Percentiles rank a stretch among this genome's conserved stretches.
These are phyloP conservation scores for Saprolegnia diclina DNA, from an alignment of 352 stramenopile genomes.

Conservation along the genomic window DNA sequence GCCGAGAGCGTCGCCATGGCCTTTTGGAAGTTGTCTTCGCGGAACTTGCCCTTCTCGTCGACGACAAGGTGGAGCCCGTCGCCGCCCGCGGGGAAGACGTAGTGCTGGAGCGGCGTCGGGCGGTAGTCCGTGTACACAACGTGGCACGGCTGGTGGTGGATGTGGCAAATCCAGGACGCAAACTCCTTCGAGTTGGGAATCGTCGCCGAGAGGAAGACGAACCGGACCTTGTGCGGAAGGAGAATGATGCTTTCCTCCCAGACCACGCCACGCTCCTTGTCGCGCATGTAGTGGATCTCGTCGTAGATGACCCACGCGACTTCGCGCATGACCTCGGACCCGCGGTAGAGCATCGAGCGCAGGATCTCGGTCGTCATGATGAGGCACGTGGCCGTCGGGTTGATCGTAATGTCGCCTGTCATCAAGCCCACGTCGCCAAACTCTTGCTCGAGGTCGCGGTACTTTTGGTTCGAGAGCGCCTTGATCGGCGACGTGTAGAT, in stretches of 20 bases:
- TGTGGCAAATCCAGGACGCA: conserved; percentile 96
- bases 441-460: conserved; percentile 93
- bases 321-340: conserved; percentile 95
- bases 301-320: conserved; percentile 98
- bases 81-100: conserved; percentile 83
- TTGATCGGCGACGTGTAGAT: conserved; percentile 99
- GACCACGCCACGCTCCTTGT: conserved; percentile 96
- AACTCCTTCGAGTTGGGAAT: conserved; percentile 98
- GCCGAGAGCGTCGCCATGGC: conserved; percentile 80
- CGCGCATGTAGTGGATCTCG: conserved; percentile 98
- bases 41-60: conserved; percentile 98
- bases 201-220: conserved; percentile 98
- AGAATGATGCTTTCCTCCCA: conserved; percentile 99
- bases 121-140: conserved; percentile 99
- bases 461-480: conserved; percentile 98
- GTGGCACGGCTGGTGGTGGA: conserved; percentile 99
- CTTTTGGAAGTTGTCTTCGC: conserved; percentile 96
- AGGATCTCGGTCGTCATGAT: conserved; percentile 99
- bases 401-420: conserved; percentile 96
- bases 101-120: conserved; percentile 98
- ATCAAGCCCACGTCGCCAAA: conserved; percentile 96
- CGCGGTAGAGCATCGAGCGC: conserved; percentile 92
- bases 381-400: conserved; percentile 92
- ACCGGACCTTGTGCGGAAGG: conserved; percentile 96
- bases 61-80: conserved; percentile 98